Evolutionary conservation across 2,329 filamentous ascomycete genomes (phyloP).

Genomic region (Penicillium sp.): DNA sequence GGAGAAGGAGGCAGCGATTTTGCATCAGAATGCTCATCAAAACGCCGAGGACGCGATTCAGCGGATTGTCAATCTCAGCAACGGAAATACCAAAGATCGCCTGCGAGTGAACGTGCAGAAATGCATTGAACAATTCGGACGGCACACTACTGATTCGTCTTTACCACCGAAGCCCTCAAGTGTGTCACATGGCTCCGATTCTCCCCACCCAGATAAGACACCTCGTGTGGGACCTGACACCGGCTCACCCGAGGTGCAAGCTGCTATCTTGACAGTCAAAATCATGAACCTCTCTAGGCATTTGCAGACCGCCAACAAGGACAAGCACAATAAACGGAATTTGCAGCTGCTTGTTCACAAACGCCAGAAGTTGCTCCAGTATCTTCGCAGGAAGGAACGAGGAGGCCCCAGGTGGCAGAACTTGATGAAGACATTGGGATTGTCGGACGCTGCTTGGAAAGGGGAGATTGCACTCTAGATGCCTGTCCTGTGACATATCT

Average conservation of each 20-base stretch:
- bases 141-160: constrained; percentile 74
- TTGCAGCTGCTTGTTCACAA: constrained; percentile 77
- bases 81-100: constrained; percentile 71
- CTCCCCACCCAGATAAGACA: constrained; percentile 41
- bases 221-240: constrained; percentile 84
- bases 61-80: constrained; percentile 71
- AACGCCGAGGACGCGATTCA: constrained; percentile 69
- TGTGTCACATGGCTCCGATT: constrained; percentile 40
- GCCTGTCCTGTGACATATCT: constrained; percentile 2
- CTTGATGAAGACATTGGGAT: constrained; percentile 73
- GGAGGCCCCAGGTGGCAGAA: constrained; percentile 87
- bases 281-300: constrained; percentile 74
- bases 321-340: constrained; percentile 93
- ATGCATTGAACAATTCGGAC: constrained; percentile 80
- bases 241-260: constrained; percentile 94
- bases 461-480: constrained; percentile 71
- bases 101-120: constrained; percentile 76
- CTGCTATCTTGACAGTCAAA: constrained; percentile 89
- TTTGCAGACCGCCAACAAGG: constrained; percentile 66
- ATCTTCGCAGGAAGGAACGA: constrained; percentile 82
- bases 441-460: constrained; percentile 85
- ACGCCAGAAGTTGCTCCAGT: constrained; percentile 79
- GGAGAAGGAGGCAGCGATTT: constrained; percentile 34
- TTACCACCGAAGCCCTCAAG: constrained; percentile 56
- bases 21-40: constrained; percentile 53